Evolutionary conservation across 805 yeast species (phyloP), one percentile per base, ranked within the genome.

Genomic region (Pichia rugopelliculosa): DNA sequence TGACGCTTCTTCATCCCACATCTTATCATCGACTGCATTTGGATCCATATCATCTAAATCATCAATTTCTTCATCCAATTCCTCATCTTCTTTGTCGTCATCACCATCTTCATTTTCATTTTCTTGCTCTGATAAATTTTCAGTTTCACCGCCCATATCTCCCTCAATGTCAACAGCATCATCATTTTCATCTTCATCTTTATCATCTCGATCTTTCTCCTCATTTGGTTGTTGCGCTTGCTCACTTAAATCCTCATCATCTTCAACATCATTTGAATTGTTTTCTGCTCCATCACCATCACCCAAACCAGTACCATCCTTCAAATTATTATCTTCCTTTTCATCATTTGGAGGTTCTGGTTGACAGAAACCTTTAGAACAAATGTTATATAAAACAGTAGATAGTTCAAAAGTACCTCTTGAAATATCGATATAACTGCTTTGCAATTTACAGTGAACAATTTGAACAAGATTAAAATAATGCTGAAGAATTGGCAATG

Each of bases 221-320:
- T 82, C 78, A 54, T 87, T 84, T 26, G 83, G 82, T 47, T 80
- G 78, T 56, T 84, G 87, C 18, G 79, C 80, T 51, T 77, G 75
- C 59, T 89, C 96, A 5, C 83, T 71, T 42, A 91, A 71, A 63
- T 93, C 96, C 52, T 89, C 96, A 55, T 90, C 96, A 45, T 90
- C 95, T 53, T 84, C 96, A 42, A 84, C 84, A 60, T 89, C 95
- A 44, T 88, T 83, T 0, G 91, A 79, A 56, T 84, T 79, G 57
- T 85, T 83, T 23, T 79, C 74, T 2, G 85, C 96, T 53, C 96
- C 98, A 47, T 75, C 81, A 25, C 72, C 70, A 47, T 77, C 82
- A 22, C 98, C 99, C 58, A 91, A 93, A 33, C 99, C 99, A 8
- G 96, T 87, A 41, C 97, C 98, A 39, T 87, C 93, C 38, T 84